Evolutionary conservation across 805 yeast species (phyloP), one percentile per base, ranked within the genome.

Genomic region (Huiozyma sinensis): DNA sequence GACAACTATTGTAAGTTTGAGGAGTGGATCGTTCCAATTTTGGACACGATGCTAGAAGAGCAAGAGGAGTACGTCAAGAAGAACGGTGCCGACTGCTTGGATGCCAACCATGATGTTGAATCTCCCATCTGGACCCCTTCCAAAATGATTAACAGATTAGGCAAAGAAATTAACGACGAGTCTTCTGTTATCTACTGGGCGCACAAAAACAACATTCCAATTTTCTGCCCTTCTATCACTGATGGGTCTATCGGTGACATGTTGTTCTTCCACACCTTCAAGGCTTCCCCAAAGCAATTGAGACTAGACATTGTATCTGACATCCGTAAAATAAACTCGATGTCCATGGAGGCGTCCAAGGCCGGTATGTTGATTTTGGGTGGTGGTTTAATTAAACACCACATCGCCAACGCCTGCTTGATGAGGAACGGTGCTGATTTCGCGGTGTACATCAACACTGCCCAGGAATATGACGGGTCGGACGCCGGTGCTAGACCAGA

Each of bases 401-500:
- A 92, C 62, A 92, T 92, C 55, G 89, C 95, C 57, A 92, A 92
- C 60, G 98, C 99, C 10, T 90, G 97, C 62, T 71, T 92, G 55
- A 92, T 92, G 99, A 83, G 99, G 72, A 94, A 92, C 57, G 99
- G 99, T 57, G 98, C 99, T 24, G 99, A 92, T 63, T 87, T 81
- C 61, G 97, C 98, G 6, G 96, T 92, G 13, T 92, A 77, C 66
- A 90, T 92, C 63, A 92, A 92, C 66, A 92, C 99, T 11, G 98
- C 96, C 39, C 97, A 92, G 68, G 99, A 92, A 63, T 92, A 88
- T 56, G 99, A 92, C 61, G 98, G 98, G 39, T 86, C 96, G 27
- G 98, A 92, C 65, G 97, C 98, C 8, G 98, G 98, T 51, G 98
- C 98, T 6, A 78, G 98, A 63, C 97, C 97, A 1, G 98, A 92